These are phyloP conservation scores for Globisporangium middletonii DNA, from an alignment of 352 stramenopile genomes.

Conservation along the genomic window DNA sequence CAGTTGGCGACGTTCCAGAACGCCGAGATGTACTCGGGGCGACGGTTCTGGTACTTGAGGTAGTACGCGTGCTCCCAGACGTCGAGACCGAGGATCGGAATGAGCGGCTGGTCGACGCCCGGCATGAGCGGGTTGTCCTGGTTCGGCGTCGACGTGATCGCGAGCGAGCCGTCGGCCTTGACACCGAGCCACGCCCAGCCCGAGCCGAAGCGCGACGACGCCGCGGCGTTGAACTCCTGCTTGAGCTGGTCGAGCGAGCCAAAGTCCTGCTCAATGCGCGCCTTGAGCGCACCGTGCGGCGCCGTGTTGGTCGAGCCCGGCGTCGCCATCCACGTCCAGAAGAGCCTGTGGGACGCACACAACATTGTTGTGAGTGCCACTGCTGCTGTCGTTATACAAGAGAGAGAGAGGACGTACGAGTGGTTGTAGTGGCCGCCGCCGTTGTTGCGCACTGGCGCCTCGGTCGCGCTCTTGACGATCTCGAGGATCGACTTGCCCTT, in stretches of 20 bases:
- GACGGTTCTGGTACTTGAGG: conserved; percentile 96
- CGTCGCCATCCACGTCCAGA: conserved; percentile 91
- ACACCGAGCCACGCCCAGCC: conserved; percentile 89
- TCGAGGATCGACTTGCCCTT: conserved; percentile 81
- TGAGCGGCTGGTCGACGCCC: conserved; percentile 64
- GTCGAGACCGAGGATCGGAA: conserved; percentile 93
- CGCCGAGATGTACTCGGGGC: conserved; percentile 94
- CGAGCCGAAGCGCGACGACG: conserved; percentile 84
- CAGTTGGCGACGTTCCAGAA: conserved; percentile 98
- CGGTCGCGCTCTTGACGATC: conserved; percentile 65
- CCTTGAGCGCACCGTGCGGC: conserved; percentile 73
- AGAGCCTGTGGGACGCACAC: conserved; percentile 41
- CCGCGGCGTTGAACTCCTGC: conserved; percentile 85
- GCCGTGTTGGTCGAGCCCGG: conserved; percentile 72
- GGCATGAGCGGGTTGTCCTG: conserved; percentile 92
- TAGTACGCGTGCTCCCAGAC: conserved; percentile 97
- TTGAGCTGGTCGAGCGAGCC: conserved; percentile 88
- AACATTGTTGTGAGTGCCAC: not conserved
- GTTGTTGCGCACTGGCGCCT: conserved; percentile 79
- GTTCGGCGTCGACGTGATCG: conserved; percentile 95
- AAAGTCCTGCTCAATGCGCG: conserved; percentile 87
- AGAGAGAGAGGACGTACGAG: conserved; percentile 27
- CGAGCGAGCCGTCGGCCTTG: conserved; percentile 87
- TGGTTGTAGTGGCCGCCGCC: conserved; percentile 83
- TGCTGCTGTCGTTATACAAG: not conserved